These are phyloP conservation scores for Physcomitrellopsis africana DNA, from an alignment of 225 moss, liverwort and hornwort species.

Conservation along the genomic window DNA sequence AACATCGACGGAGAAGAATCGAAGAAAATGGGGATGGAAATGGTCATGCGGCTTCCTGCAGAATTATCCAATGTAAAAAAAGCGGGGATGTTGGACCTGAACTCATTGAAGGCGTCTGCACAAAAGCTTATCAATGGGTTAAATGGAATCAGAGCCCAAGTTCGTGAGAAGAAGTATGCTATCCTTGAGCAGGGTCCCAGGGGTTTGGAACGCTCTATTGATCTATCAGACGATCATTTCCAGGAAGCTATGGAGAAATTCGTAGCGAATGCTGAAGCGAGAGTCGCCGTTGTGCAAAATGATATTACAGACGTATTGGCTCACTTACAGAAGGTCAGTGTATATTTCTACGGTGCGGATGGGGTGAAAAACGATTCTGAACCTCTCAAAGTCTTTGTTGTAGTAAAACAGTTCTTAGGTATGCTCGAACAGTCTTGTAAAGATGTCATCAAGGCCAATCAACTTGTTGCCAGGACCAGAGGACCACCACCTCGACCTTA, in stretches of 20 bases:
- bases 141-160: constrained; percentile 47
- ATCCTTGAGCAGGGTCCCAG: constrained; percentile 46
- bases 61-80: constrained; percentile 74
- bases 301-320: constrained; percentile 54
- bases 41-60: constrained; percentile 63
- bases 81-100: constrained; percentile 69
- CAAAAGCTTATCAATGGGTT: constrained; percentile 65
- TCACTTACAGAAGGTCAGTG: constrained; percentile 64
- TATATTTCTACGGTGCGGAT: constrained; percentile 75
- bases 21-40: constrained; percentile 64
- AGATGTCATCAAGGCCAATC: constrained; percentile 63
- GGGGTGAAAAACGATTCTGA: constrained; percentile 56
- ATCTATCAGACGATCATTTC: constrained; percentile 72
- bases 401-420: constrained; percentile 70
- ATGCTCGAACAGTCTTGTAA: constrained; percentile 82
- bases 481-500: constrained; percentile 38
- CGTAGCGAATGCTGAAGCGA: constrained; percentile 54
- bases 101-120: constrained; percentile 54
- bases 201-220: constrained; percentile 48
- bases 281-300: constrained; percentile 56
- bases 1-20: constrained; percentile 35
- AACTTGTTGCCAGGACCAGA: constrained; percentile 31
- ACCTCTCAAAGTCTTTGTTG: constrained; percentile 72
- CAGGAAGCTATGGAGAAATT: constrained; percentile 68
- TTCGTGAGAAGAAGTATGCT: constrained; percentile 55